Evolutionary conservation across 2,329 filamentous ascomycete genomes (phyloP).

Genomic region (Ustulina deusta): DNA sequence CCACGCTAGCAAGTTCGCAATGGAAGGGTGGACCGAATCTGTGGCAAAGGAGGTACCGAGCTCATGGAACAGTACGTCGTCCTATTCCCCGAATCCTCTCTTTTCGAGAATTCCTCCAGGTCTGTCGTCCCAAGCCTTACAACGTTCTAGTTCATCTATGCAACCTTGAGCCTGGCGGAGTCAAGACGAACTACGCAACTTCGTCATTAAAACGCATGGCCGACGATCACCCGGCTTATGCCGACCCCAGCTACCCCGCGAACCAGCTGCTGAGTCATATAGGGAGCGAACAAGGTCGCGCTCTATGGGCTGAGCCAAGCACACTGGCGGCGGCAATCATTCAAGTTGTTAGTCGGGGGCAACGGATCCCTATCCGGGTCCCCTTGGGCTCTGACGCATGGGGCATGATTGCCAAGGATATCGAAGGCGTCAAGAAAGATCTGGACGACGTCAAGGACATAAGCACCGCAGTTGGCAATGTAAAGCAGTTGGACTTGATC

Average conservation of each 20-base stretch:
- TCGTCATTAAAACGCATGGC: constrained; percentile 48
- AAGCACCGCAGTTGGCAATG: too few relatives aligned
- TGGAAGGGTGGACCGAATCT: constrained; percentile 62
- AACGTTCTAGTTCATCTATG: constrained; percentile 54
- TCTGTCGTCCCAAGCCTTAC: background rate
- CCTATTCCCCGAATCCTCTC: constrained; percentile 2
- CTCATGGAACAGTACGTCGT: constrained; percentile 56
- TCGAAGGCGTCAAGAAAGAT: constrained; percentile 48
- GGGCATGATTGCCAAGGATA: constrained; percentile 50
- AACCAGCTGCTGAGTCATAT: constrained; percentile 50
- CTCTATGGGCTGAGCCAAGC: constrained; percentile 51
- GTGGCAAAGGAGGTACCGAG: constrained; percentile 58
- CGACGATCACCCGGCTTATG: constrained; percentile 56
- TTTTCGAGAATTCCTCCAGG: background rate
- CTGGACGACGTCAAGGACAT: constrained; percentile 52
- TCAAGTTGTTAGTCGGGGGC: constrained; percentile 50
- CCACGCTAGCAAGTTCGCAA: constrained; percentile 58
- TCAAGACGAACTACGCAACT: constrained; percentile 53
- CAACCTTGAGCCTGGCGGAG: constrained; percentile 58
- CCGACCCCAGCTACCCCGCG: constrained; percentile 47
- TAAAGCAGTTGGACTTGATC: too few relatives aligned
- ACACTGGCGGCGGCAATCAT: constrained; percentile 55
- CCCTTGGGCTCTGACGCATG: constrained; percentile 57
- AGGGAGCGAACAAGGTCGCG: constrained; percentile 41
- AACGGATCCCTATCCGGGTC: constrained; percentile 56